A percentile compares a stretch with the other conserved stretches of the same genome.
Evolutionary conservation across 139 green algal species (phyloP).

Genomic region (Monoraphidium neglectum): DNA sequence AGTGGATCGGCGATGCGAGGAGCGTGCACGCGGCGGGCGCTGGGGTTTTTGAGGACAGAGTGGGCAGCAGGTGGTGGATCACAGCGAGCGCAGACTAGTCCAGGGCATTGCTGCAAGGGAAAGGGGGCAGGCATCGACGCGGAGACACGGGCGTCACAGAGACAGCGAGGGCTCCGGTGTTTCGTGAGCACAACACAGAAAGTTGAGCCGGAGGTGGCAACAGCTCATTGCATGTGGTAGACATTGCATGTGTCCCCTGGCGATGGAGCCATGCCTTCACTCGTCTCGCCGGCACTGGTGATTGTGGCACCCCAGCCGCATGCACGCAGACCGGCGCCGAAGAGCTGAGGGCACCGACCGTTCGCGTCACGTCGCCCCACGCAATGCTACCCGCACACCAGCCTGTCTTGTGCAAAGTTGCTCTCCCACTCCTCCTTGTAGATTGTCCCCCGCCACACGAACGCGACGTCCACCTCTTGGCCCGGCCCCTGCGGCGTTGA

Average conservation of each 20-base stretch:
- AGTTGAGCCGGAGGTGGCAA: too few relatives aligned
- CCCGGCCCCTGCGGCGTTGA: neutral
- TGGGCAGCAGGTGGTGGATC: neutral
- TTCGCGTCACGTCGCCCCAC: neutral
- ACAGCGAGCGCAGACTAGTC: neutral
- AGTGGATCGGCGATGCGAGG: neutral
- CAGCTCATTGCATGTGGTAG: too few relatives aligned
- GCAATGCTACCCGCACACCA: neutral
- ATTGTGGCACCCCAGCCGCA: neutral
- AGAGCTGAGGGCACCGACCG: neutral
- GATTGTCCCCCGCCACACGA: conserved; percentile 10
- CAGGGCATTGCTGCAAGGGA: too few relatives aligned
- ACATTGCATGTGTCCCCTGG: too few relatives aligned
- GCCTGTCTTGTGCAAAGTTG: conserved; percentile 1
- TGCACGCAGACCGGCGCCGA: neutral
- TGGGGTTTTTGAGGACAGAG: neutral
- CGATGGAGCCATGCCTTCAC: too few relatives aligned
- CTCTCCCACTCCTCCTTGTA: conserved; percentile 17
- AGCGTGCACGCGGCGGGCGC: neutral
- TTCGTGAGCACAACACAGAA: too few relatives aligned
- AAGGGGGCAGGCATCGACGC: too few relatives aligned
- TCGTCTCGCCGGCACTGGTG: neutral
- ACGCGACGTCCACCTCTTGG: neutral
- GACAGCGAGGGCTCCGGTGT: too few relatives aligned
- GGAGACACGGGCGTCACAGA: too few relatives aligned